Evolutionary conservation across 768 basidiomycete genomes (phyloP).

Genomic region (Boletus rubropictus): DNA sequence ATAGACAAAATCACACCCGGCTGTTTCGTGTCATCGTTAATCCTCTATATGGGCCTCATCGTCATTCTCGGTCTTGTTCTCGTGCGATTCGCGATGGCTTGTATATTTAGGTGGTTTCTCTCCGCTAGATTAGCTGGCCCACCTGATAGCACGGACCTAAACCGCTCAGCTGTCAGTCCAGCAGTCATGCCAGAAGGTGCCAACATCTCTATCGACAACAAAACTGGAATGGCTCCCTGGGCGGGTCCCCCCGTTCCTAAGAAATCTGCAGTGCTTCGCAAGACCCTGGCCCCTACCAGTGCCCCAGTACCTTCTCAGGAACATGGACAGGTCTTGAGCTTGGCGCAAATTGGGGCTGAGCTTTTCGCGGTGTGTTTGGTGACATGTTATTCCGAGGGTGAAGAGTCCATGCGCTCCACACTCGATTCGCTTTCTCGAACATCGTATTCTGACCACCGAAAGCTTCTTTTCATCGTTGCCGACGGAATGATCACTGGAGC

Average conservation of each 20-base stretch:
- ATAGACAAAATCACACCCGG: slow-evolving; percentile 97
- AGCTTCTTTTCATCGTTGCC: slow-evolving; percentile 89
- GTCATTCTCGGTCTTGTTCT: slow-evolving; percentile 89
- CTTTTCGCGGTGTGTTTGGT: slow-evolving; percentile 93
- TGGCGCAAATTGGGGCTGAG: slow-evolving; percentile 90
- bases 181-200: slow-evolving; percentile 96
- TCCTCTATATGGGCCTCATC: slow-evolving; percentile 86
- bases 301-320: slow-evolving; percentile 41
- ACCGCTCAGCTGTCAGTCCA: slow-evolving; percentile 83
- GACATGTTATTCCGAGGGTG: slow-evolving; percentile 97
- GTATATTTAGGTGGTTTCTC: slow-evolving; percentile 94
- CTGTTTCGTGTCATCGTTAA: slow-evolving; percentile 84
- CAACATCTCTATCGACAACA: slow-evolving; percentile 88
- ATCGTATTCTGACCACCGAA: slow-evolving; percentile 86
- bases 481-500: slow-evolving; percentile 99
- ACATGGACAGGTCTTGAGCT: slow-evolving; percentile 54
- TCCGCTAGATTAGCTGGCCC: slow-evolving; percentile 76
- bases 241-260: slow-evolving; percentile 53
- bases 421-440: slow-evolving; percentile 91
- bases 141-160: slow-evolving; percentile 64
- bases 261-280: slow-evolving; percentile 41
- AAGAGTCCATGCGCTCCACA: slow-evolving; percentile 85
- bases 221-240: slow-evolving; percentile 92
- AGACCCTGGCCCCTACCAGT: slow-evolving; percentile 42
- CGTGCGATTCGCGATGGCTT: slow-evolving; percentile 93